Conservation (phyloP, 176 grass and related monocot species). For the Musa troglodytarum region DNA sequence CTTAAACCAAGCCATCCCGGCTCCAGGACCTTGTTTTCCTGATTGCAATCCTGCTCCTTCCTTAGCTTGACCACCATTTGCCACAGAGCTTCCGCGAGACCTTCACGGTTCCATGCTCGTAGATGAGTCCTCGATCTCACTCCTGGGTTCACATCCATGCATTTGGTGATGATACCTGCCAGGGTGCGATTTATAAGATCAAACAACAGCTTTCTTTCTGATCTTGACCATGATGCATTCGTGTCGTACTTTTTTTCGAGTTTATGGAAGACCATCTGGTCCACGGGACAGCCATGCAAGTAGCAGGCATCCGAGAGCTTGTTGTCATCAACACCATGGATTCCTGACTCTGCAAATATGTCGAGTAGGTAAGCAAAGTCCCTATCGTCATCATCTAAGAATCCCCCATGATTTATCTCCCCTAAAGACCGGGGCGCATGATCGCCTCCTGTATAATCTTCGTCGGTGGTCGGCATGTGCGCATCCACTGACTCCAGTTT, state of each 20-base stretch:
- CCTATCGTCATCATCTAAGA: slow-evolving; percentile 43
- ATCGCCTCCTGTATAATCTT: slow-evolving; percentile 12
- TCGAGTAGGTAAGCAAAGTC: slow-evolving; percentile 46
- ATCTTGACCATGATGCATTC: slow-evolving; percentile 42
- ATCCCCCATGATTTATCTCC: slow-evolving; percentile 8
- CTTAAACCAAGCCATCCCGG: slow-evolving; percentile 22
- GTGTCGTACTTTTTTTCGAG: slow-evolving; percentile 52
- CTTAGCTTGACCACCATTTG: slow-evolving; percentile 26
- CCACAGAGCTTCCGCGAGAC: slow-evolving; percentile 30
- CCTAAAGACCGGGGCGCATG: slow-evolving; percentile 3
- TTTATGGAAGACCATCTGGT: slow-evolving; percentile 33
- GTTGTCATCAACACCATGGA: not conserved
- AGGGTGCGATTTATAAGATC: slow-evolving; percentile 43
- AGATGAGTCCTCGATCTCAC: slow-evolving; percentile 13
- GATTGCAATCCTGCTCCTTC: slow-evolving; percentile 3
- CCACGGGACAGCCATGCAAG: slow-evolving; percentile 31
- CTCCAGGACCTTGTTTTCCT: slow-evolving; percentile 20
- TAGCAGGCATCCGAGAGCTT: slow-evolving; percentile 8
- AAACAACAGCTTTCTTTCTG: slow-evolving; percentile 60
- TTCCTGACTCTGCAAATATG: slow-evolving; percentile 28
- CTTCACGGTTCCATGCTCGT: slow-evolving; percentile 12
- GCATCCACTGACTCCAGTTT: slow-evolving; percentile 37
- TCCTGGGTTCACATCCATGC: slow-evolving; percentile 19
- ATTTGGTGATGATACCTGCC: slow-evolving; percentile 19
- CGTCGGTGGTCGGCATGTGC: slow-evolving; percentile 21